Evolutionary conservation across 2,329 filamentous ascomycete species (phyloP).

Genomic region (Cercospora sp.): DNA sequence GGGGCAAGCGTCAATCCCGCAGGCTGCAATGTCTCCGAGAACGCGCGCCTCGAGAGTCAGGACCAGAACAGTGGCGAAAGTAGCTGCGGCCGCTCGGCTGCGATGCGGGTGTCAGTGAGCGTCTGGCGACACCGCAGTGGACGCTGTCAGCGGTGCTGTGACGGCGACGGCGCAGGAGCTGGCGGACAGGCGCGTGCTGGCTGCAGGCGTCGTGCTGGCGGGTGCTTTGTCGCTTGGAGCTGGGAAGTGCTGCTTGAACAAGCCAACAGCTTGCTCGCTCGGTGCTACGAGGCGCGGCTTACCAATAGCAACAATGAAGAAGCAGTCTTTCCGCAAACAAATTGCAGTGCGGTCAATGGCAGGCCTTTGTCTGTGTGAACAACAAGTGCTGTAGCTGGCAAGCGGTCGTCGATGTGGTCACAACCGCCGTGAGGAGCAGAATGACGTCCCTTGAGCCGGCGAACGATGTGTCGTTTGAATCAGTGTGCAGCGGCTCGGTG

Average conservation of each 20-base stretch:
- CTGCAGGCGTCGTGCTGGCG: not conserved
- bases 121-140: not conserved
- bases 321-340: conserved; percentile 4
- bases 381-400: not conserved
- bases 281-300: conserved; percentile 2
- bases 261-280: not conserved
- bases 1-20: conserved; percentile 9
- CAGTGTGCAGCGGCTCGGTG: conserved; percentile 3
- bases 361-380: not conserved
- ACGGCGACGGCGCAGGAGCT: not conserved
- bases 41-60: conserved; percentile 12
- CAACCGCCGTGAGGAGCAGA: not conserved
- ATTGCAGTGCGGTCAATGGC: not conserved
- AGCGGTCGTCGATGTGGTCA: not conserved
- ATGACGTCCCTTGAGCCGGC: not conserved
- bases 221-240: not conserved
- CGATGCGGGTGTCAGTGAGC: not conserved
- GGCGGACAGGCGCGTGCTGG: not conserved
- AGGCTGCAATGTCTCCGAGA: conserved; percentile 12
- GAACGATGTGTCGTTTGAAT: not conserved
- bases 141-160: not conserved
- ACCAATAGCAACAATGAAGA: conserved; percentile 1
- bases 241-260: not conserved
- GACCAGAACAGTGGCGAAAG: conserved; percentile 7
- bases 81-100: conserved; percentile 1